phyloP scores from a whole-genome alignment of 202 grass and related monocot genomes.

The Panicum virgatum region DNA sequence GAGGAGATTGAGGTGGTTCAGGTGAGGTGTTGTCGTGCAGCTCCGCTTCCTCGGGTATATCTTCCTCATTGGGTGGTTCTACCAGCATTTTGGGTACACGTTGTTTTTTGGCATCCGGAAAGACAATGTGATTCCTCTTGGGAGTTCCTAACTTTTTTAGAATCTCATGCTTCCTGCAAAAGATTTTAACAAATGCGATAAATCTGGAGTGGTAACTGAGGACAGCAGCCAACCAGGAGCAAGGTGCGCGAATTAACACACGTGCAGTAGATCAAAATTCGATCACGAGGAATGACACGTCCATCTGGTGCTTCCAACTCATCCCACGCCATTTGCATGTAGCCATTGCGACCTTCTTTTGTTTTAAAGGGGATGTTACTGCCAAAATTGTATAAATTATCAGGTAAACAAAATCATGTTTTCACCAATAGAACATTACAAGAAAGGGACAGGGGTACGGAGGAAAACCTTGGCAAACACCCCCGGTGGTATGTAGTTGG shows the following conservation, averaged over 20 bases:
- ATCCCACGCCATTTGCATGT: constrained; percentile 47
- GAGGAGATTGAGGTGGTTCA: background rate
- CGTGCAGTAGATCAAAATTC: constrained; percentile 67
- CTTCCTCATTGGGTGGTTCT: background rate
- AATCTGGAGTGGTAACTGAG: background rate
- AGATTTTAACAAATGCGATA: constrained; percentile 13
- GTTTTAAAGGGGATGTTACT: constrained; percentile 43
- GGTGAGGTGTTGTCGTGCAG: no score
- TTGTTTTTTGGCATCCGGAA: constrained; percentile 41
- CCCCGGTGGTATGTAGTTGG: constrained; percentile 73
- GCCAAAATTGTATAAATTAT: background rate
- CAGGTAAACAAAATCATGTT: background rate
- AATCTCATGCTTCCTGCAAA: constrained; percentile 73
- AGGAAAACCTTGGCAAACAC: constrained; percentile 70
- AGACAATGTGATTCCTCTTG: constrained; percentile 65
- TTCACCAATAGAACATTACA: constrained; percentile 5
- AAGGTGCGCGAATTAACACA: constrained; percentile 20
- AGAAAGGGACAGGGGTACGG: constrained; percentile 7
- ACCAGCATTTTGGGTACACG: background rate
- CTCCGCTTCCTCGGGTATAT: background rate
- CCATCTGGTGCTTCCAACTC: background rate
- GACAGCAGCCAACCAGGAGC: background rate
- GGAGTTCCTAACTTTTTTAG: constrained; percentile 52
- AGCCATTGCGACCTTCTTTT: constrained; percentile 9
- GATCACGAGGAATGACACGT: constrained; percentile 1